Base-by-base conservation (phyloP, 306 rosid species). In the Glycine latifolia region DNA sequence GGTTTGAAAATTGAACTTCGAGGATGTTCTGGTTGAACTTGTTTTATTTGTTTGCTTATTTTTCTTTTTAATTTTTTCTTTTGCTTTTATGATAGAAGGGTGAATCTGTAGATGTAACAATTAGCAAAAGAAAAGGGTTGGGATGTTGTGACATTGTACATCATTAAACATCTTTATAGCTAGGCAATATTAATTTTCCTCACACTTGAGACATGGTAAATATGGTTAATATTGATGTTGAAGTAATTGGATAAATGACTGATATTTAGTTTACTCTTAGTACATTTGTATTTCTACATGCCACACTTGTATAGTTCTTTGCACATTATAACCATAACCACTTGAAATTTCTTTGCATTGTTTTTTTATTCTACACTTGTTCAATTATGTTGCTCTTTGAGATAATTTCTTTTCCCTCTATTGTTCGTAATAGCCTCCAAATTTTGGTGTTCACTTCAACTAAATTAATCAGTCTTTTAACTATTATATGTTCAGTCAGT, bases 401-500 rank as follows among this genome's bases (percentile, higher is more conserved):
- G 69, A 17, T 0, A 52, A 71, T 72, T 63, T 52, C 47, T 31
- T 43, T 43, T 43, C 8, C 8, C 8, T 43, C 46, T 43, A n/a
- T n/a, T 43, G 46, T 43, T 43, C 46, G 7, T 65, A 71, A 35
- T 20, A 55, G 47, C 61, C 13, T 43, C 9, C 7, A 48, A n/a
- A 33, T 62, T 55, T 2, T 72, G 26, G 47, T 6, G 26, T 37
- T 67, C 16, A 20, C 50, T 43, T 54, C 37, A 61, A 71, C 43
- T 74, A 7, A 54, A 70, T 37, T 66, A 47, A 60, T 58, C 56
- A 39, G 61, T 33, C n/a, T 50, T 41, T 72, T 61, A 66, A 78
- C 58, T 17, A 43, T 6, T 43, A 43, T n/a, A n/a, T n/a, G n/a
- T n/a, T n/a, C n/a, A n/a, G n/a, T n/a, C n/a, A n/a, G n/a, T n/a